Percentiles rank a stretch among this genome's conserved stretches.
phyloP scores from a whole-genome alignment of 768 basidiomycete genomes.

The Daedaleopsis nitida region DNA sequence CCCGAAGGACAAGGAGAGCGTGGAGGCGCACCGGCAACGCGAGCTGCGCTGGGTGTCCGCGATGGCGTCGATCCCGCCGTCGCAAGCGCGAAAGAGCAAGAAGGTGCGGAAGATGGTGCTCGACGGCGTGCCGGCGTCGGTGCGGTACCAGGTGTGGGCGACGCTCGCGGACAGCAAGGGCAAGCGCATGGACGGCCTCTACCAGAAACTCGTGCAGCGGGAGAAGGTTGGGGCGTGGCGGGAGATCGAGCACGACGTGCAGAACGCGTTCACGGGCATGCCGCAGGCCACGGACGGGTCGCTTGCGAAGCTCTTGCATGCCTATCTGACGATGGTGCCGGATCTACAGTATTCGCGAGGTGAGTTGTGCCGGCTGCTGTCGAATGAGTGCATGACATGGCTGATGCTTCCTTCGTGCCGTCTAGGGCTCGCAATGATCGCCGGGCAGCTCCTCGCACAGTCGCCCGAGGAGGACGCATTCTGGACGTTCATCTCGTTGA shows the following conservation, averaged over 20 bases:
- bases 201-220: constrained; percentile 60
- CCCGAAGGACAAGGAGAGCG: constrained; percentile 8
- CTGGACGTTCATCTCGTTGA: constrained; percentile 86
- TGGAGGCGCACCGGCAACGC: constrained; percentile 69
- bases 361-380: constrained; percentile 30
- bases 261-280: constrained; percentile 55
- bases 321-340: constrained; percentile 84
- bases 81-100: constrained; percentile 75
- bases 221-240: constrained; percentile 49
- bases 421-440: constrained; percentile 67
- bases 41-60: constrained; percentile 77
- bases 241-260: constrained; percentile 63
- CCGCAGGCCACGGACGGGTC: constrained; percentile 58
- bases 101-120: constrained; percentile 73
- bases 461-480: constrained; percentile 89
- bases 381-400: not conserved
- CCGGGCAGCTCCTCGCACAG: constrained; percentile 70
- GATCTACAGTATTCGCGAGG: constrained; percentile 72
- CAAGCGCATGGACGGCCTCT: constrained; percentile 67
- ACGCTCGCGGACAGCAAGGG: constrained; percentile 78
- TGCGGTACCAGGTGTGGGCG: constrained; percentile 84
- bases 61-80: constrained; percentile 55
- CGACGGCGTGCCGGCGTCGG: constrained; percentile 80
- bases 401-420: not conserved
- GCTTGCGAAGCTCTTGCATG: constrained; percentile 56